Evolutionary conservation across 345 rosid species (phyloP), one percentile per base, ranked within the genome.

Genomic region (Linum trigynum): DNA sequence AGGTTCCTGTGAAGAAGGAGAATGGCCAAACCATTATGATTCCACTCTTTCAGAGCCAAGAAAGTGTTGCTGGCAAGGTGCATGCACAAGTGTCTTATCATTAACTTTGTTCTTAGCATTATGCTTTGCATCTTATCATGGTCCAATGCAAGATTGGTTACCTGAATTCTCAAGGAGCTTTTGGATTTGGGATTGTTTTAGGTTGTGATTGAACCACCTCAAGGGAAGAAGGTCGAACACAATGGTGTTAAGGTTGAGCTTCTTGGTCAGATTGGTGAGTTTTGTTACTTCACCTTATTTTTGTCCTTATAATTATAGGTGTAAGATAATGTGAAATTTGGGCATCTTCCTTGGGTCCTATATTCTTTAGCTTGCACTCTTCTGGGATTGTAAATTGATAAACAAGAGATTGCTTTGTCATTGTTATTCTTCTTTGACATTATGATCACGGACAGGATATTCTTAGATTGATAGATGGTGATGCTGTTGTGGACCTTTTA

Each of bases 161-260:
- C 17, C 7, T 35, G 37, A 37, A 23, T 63, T 39, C 50, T 68
- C 50, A 10, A 23, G 37, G 66, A 39, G 12, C 3, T 62, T 67
- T 57, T 38, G 8, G 41, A 15, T 65, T 63, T 11, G 56, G 37
- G 53, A 39, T 67, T 5, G 42, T 65, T 75, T 61, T 72, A 90
- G 99, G 77, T 94, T 55, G 77, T 81, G n/a, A 68, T 94, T 72
- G 99, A 90, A 68, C 97, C 96, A 67, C 67, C 80, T 79, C 95
- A 78, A 78, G 99, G 97, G 84, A 88, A 90, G 72, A 94, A 88
- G 72, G 84, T 90, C 63, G 99, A 94, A 65, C 99, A 90, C 72
- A 90, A 88, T 76, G 97, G 99, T 72, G 84, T 90, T 15, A 94
- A 90, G 83, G 85, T 90, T 74, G 97, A 94, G 74, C 95, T 94